Conservation (phyloP, 177 flowering plant genomes). For the Vitis hybrid region DNA sequence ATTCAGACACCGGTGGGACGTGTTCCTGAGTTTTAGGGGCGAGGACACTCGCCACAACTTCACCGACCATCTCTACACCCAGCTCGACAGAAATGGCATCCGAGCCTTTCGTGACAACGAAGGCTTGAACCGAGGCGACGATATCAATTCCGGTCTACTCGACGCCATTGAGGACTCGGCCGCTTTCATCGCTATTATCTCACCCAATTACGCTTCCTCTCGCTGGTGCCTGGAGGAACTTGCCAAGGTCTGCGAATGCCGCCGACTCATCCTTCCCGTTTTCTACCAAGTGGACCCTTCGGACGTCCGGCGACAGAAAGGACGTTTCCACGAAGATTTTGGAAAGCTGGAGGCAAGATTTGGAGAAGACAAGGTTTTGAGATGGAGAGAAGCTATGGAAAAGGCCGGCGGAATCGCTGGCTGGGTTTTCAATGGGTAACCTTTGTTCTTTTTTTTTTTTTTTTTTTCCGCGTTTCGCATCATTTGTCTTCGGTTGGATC, state of each 20-base stretch:
- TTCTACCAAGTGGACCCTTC: constrained; percentile 36
- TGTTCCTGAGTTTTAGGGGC: constrained; percentile 37
- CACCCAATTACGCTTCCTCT: constrained; percentile 26
- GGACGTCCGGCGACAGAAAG: constrained; percentile 27
- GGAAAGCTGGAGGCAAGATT: constrained; percentile 5
- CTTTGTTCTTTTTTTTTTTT: no score
- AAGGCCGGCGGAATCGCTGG: constrained; percentile 32
- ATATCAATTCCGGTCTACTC: constrained; percentile 19
- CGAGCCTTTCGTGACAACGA: constrained; percentile 27
- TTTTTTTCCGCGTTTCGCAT: not conserved
- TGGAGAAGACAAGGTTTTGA: constrained; percentile 2
- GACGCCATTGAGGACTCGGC: constrained; percentile 33
- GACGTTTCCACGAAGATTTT: constrained; percentile 26
- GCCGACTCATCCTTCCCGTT: constrained; percentile 24
- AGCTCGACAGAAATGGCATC: constrained; percentile 13
- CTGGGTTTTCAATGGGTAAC: constrained; percentile 13
- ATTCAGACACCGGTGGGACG: constrained; percentile 25
- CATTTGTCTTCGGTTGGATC: not conserved
- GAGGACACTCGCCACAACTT: constrained; percentile 27
- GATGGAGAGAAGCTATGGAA: constrained; percentile 36
- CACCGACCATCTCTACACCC: constrained; percentile 21
- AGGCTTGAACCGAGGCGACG: constrained; percentile 25
- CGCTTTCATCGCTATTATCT: constrained; percentile 23
- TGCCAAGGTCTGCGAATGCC: constrained; percentile 20
- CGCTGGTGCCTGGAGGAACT: constrained; percentile 38